Evolutionary conservation across 2,329 filamentous ascomycete genomes (phyloP), one percentile per base, ranked within the genome.

Genomic region (Kalmusia sp.): DNA sequence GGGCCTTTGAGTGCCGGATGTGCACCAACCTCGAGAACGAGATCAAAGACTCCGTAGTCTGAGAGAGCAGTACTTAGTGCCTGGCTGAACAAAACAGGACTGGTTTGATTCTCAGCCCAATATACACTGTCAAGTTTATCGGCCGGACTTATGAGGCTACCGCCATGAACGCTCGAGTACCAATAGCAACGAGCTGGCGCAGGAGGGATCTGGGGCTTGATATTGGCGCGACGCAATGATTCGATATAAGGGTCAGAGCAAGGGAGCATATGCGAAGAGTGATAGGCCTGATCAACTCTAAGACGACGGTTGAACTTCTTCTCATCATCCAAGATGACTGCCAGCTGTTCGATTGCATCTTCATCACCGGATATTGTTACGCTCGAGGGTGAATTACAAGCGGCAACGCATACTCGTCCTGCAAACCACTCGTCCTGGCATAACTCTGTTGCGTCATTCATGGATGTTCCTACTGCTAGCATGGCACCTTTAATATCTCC

Each of bases 51-150:
- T 0, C 64, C 66, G 12, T 40, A 39, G 1, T 53, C 40, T 3
- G 52, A 35, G 0, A 74, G 12, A 0, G 74, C 60, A 12, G 44
- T 34, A 6, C 45, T 35, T 0, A 80, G 40, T 2, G 79, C 80
- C 34, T 77, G 70, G 12, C 68, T 62, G 52, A 82, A 82, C 1
- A 77, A 57, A 0, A 82, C 79, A 1, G 79, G 68, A 8, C 71
- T 64, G 1, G 68, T 58, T 77, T 82, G 76, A 57, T 82, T 82
- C 27, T 77, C 70, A 1, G 52, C 62, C 80, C 79, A 82, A 62
- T 82, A 81, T 2, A 27, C 21, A n/a, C 27, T 24, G 15, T 30
- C 43, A 37, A 22, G 22, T 24, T 9, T 41, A 5, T 24, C 22
- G n/a, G n/a, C n/a, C n/a, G n/a, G n/a, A n/a, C n/a, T n/a, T n/a